Evolutionary conservation across 176 grass and related monocot genomes (phyloP), one percentile per base, ranked within the genome.

Genomic region (Juncus inflexus): DNA sequence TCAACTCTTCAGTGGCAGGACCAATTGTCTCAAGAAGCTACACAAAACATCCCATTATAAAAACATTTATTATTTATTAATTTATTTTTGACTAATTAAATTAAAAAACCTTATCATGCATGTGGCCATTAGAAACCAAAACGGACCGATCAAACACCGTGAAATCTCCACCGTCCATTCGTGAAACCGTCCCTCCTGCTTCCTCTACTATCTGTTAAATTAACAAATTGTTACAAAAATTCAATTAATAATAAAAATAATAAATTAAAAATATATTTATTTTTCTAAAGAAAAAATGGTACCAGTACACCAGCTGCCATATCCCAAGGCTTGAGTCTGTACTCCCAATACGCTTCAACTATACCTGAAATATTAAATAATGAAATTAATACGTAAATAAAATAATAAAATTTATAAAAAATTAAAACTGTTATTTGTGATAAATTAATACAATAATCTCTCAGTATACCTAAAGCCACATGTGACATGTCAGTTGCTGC

Each of bases 271-370:
- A 52, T 36, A 28, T 28, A 28, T 28, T 28, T 28, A 28, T 28
- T 28, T 28, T 28, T 28, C 19, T 28, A 53, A 50, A 14, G 36
- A 1, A 70, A 52, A 58, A 66, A 6, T 38, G 74, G 71, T 89
- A 97, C 92, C 82, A 97, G 72, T 61, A 86, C 87, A 2, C 92
- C 92, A 77, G 87, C 92, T 76, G 92, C 87, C 92, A 97, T 89
- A 65, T 97, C 92, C 92, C 92, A 91, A 5, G 92, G 92, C 55
- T 97, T 97, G 43, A 97, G 87, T 42, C 87, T 76, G 72, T 97
- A 97, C 65, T 97, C 92, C 92, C 92, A 97, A 66, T 86, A 97
- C 38, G 70, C 66, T 81, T 97, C 92, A n/a, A 79, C 76, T 67
- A 97, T 91, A 6, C 19, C 19, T 28, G 19, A 28, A 28, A 28